Evolutionary conservation across 495 filamentous ascomycete species (phyloP).

Genomic region (Tricharina praecox): DNA sequence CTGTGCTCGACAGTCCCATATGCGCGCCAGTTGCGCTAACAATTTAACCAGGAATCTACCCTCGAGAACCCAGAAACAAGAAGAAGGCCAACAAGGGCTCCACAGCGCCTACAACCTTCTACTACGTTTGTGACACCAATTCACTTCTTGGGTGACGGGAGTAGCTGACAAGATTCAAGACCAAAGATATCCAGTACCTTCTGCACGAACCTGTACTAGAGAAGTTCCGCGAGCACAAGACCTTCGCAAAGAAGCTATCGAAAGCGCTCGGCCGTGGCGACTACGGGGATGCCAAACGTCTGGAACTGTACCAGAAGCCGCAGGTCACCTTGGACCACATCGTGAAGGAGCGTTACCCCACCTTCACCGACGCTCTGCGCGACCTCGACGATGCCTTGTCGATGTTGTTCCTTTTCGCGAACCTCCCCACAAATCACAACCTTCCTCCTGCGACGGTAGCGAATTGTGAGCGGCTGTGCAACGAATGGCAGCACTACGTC

Average conservation of each 20-base stretch:
- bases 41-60: conserved; percentile 57
- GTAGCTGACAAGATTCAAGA: conserved; percentile 34
- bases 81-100: conserved; percentile 88
- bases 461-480: conserved; percentile 73
- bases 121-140: conserved; percentile 92
- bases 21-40: too few species aligned
- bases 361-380: conserved; percentile 82
- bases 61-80: conserved; percentile 85
- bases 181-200: conserved; percentile 94
- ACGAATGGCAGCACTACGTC: conserved; percentile 94
- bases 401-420: conserved; percentile 92
- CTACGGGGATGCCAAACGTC: conserved; percentile 57
- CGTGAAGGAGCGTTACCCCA: conserved; percentile 94
- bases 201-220: conserved; percentile 88
- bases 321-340: conserved; percentile 85
- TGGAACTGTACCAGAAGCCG: conserved; percentile 52
- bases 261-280: conserved; percentile 81
- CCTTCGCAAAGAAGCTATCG: conserved; percentile 88
- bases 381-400: conserved; percentile 94
- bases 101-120: conserved; percentile 85
- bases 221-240: conserved; percentile 94
- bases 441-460: conserved; percentile 87
- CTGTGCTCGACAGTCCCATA: not conserved
- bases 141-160: conserved; percentile 69
- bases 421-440: conserved; percentile 70